Percentiles rank a stretch among this genome's conserved stretches.
Evolutionary conservation across 129 eudicot genomes (phyloP).

Genomic region (Tagetes erecta): DNA sequence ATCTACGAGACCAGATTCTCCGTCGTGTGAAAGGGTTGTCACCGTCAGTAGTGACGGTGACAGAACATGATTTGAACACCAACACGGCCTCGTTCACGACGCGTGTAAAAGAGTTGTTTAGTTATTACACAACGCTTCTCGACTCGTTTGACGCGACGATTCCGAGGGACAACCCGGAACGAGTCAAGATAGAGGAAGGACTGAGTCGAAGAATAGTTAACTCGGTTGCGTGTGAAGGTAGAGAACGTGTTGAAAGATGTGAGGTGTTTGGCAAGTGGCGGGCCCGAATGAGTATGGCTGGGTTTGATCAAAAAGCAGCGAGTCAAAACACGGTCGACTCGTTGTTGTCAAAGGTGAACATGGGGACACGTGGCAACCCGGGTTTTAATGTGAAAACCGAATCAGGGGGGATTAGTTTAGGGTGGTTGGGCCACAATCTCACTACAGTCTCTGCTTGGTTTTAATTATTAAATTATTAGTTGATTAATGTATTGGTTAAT

Average conservation of each 20-base stretch:
- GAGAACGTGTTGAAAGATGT: constrained; percentile 91
- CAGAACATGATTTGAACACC: constrained; percentile 75
- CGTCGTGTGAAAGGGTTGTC: constrained; percentile 71
- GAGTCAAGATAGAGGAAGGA: constrained; percentile 76
- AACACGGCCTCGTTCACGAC: constrained; percentile 72
- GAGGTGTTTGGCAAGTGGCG: constrained; percentile 98
- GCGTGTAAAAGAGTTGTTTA: constrained; percentile 66
- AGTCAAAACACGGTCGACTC: constrained; percentile 57
- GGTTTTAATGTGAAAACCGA: constrained; percentile 73
- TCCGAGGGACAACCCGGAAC: constrained; percentile 48
- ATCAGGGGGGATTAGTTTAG: constrained; percentile 68
- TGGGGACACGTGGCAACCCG: constrained; percentile 84
- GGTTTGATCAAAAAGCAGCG: constrained; percentile 49
- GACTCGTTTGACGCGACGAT: constrained; percentile 71
- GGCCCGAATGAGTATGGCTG: constrained; percentile 97
- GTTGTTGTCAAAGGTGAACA: constrained; percentile 48
- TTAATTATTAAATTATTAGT: constrained; percentile 15
- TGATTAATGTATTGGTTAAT: constrained; percentile 10
- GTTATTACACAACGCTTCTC: constrained; percentile 59
- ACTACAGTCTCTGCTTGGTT: constrained; percentile 92
- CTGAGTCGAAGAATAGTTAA: constrained; percentile 74
- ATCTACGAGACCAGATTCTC: constrained; percentile 72
- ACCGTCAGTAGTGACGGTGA: constrained; percentile 71
- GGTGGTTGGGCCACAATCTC: constrained; percentile 85
- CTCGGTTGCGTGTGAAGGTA: constrained; percentile 96